Conservation (phyloP, 192 early-diverging fungal species). For the Dissophora globulifera region DNA sequence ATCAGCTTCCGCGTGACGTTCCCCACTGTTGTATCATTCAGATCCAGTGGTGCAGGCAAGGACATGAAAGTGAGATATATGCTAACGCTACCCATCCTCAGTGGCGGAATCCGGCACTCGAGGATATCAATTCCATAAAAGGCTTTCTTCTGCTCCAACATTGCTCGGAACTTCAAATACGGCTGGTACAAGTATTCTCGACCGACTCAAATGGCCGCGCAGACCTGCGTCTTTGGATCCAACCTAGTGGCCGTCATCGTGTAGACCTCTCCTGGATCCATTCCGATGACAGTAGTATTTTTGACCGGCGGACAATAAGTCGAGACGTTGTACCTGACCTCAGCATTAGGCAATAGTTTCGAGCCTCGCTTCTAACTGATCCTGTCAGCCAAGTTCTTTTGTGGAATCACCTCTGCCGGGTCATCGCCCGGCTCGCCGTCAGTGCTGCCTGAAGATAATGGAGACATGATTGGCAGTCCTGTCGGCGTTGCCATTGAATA, state of each 20-base stretch:
- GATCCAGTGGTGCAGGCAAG: background rate
- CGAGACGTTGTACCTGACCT: background rate
- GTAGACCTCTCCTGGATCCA: conserved; percentile 2
- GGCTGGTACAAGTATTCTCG: background rate
- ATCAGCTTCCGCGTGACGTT: no score
- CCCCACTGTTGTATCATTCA: no score
- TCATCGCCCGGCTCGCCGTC: no score
- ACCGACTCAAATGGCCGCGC: background rate
- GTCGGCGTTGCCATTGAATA: no score
- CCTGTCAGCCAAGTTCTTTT: no score
- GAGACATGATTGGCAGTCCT: no score
- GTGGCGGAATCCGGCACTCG: background rate
- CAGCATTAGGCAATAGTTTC: background rate
- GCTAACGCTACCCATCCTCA: no score
- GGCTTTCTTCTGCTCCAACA: background rate
- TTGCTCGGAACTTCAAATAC: background rate
- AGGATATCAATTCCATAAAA: background rate
- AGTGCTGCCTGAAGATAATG: no score
- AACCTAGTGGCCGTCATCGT: conserved; percentile 1
- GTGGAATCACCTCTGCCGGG: no score
- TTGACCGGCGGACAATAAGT: background rate
- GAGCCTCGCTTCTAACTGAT: background rate
- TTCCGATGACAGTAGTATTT: background rate
- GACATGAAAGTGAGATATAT: no score
- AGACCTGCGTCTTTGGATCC: background rate